Percentiles rank a stretch among this genome's conserved stretches.
Evolutionary conservation across 2,329 filamentous ascomycete genomes (phyloP).

Genomic region (Xylaria sp.): DNA sequence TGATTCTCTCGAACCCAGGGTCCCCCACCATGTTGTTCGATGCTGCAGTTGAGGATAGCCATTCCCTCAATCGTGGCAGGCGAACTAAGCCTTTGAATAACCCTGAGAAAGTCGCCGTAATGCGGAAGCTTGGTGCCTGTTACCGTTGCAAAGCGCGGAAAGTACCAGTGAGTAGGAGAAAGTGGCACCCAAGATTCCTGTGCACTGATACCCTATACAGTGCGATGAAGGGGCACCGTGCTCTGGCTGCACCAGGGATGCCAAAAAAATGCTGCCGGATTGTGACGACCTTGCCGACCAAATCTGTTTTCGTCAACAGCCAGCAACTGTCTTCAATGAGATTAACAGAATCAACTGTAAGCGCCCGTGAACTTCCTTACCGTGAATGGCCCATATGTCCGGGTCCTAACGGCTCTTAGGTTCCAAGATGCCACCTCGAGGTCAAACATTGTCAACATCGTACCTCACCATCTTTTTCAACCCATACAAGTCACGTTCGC

Average conservation of each 20-base stretch:
- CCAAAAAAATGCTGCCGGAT: conserved; percentile 24
- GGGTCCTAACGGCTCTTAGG: conserved; percentile 17
- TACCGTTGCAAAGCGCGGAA: conserved; percentile 55
- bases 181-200: conserved; percentile 31
- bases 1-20: conserved; percentile 34
- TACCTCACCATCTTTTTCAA: conserved; percentile 30
- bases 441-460: conserved; percentile 11
- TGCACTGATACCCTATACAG: conserved; percentile 31
- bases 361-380: neutral
- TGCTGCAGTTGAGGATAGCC: conserved; percentile 27
- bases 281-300: conserved; percentile 35
- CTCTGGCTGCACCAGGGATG: conserved; percentile 36
- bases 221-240: conserved; percentile 48
- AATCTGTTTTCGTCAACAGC: conserved; percentile 35
- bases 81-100: conserved; percentile 40
- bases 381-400: neutral
- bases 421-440: conserved; percentile 24
- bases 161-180: conserved; percentile 49
- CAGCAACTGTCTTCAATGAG: conserved; percentile 32
- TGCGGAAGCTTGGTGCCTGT: conserved; percentile 56
- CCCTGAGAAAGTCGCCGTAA: conserved; percentile 52
- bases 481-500: conserved; percentile 9
- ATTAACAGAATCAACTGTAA: conserved; percentile 34
- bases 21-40: conserved; percentile 30
- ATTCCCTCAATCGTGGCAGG: conserved; percentile 36